Evolutionary conservation across 306 rosid genomes (phyloP), one percentile per base, ranked within the genome.

Genomic region (Prunus armeniaca): DNA sequence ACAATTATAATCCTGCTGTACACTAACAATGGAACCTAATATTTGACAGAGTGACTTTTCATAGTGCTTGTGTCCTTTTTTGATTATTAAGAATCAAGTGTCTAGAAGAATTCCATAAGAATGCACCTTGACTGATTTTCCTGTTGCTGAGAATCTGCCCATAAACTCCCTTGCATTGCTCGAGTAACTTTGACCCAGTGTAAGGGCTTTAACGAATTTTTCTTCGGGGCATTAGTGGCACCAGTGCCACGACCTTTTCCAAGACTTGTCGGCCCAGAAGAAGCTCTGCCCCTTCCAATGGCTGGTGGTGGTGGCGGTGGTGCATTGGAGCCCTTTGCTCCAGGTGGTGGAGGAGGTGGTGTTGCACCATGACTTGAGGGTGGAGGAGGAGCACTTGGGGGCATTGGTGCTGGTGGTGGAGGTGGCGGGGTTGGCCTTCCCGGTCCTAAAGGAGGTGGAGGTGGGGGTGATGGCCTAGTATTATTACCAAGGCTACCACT

Each of bases 181-280:
- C 98, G 87, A 49, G 96, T 88, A 77, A 94, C 97, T 84, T 95
- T 95, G 65, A 92, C 97, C 98, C 98, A 95, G 70, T 95, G 98
- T 60, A 95, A 71, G 62, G 97, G 96, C 86, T 90, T 95, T 65
- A 95, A 83, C 6, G 88, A 74, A 86, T 80, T 71, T 83, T 85
- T 95, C 83, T 95, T 92, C 10, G 93, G 95, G 69, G 93, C 85
- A 87, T 6, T 86, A 72, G 71, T 75, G 61, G 72, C 74, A 55
- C 81, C 71, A 79, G 81, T 73, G 65, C 80, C 93, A 74, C 93
- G 84, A 65, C 91, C 92, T 85, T 84, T 86, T 75, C 87, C 98
- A 57, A 86, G 80, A 80, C 57, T 81, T 73, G 89, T 61, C 55
- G 92, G 62, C 78, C 84, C 87, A 72, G 71, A 81, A 82, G 88